Conservation (phyloP, 768 basidiomycete species). For the Boletus rufocinnamomeus region DNA sequence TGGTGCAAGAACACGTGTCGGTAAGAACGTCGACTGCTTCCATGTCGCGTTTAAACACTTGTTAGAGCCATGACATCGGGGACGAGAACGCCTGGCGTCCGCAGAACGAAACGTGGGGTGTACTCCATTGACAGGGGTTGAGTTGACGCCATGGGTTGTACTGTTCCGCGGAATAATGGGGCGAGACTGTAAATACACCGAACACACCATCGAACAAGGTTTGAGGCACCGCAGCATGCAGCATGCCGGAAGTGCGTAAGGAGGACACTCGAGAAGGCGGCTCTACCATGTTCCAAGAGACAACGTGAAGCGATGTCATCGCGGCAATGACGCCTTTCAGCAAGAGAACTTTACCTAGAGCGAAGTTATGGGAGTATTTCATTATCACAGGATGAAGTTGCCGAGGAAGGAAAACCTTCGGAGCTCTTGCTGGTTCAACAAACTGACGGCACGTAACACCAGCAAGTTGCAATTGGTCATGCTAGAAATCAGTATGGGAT, state of each 20-base stretch:
- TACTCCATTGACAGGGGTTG: conserved; percentile 1
- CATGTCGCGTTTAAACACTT: not conserved
- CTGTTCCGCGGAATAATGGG: conserved; percentile 22
- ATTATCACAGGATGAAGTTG: conserved; percentile 17
- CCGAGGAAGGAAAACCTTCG: conserved; percentile 1
- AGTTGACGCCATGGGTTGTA: conserved; percentile 7
- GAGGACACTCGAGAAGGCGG: conserved; percentile 11
- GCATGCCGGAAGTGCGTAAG: conserved; percentile 16
- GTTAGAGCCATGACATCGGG: not conserved
- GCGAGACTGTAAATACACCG: not conserved
- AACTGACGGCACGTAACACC: conserved; percentile 5
- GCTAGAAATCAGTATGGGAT: conserved; percentile 6
- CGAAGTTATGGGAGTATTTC: conserved; percentile 10
- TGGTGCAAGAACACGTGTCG: conserved; percentile 9
- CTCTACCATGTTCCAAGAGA: conserved; percentile 5
- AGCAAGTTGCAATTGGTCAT: conserved; percentile 2
- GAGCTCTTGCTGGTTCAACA: not conserved
- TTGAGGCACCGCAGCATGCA: conserved; percentile 15
- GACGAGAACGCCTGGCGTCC: not conserved
- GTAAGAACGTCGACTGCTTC: conserved; percentile 5
- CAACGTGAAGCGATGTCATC: conserved; percentile 17
- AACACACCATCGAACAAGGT: conserved; percentile 13
- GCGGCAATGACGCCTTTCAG: conserved; percentile 7
- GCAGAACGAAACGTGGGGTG: conserved; percentile 9
- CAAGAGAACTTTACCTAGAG: conserved; percentile 3